A percentile compares a stretch with the other conserved stretches of the same genome.
phyloP scores from a whole-genome alignment of 1,139 yeast genomes.

The Taphrina deformans region DNA sequence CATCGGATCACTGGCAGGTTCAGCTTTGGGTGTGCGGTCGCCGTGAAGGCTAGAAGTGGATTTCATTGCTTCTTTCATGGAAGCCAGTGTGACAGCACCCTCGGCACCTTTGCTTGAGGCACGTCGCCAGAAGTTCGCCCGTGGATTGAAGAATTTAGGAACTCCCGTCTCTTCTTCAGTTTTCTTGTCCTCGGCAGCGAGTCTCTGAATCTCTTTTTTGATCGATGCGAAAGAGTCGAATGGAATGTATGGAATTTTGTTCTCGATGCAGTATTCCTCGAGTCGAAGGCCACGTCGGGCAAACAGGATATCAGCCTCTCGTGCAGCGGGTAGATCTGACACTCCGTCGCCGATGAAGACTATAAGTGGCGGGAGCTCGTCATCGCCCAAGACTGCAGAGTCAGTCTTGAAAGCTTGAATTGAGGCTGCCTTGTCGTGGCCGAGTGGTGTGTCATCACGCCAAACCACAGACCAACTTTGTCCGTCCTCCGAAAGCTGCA shows the following conservation, averaged over 20 bases:
- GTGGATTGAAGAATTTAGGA: constrained; percentile 31
- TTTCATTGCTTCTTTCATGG: constrained; percentile 33
- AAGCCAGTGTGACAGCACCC: constrained; percentile 26
- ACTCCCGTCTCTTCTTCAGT: constrained; percentile 23
- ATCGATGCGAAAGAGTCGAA: constrained; percentile 50
- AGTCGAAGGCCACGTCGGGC: constrained; percentile 50
- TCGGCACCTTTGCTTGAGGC: constrained; percentile 31
- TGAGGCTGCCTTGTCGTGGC: constrained; percentile 66
- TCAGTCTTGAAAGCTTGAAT: constrained; percentile 45
- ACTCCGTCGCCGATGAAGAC: constrained; percentile 53
- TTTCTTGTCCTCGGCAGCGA: constrained; percentile 34
- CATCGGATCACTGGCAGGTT: constrained; percentile 24
- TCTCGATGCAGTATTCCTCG: constrained; percentile 49
- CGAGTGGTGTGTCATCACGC: constrained; percentile 62
- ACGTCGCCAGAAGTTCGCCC: constrained; percentile 34
- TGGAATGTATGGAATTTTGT: constrained; percentile 50
- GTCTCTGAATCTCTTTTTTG: constrained; percentile 43
- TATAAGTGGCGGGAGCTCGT: constrained; percentile 44
- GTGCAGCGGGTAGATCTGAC: constrained; percentile 52
- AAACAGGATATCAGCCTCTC: constrained; percentile 51
- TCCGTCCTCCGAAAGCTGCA: constrained; percentile 50
- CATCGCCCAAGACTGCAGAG: constrained; percentile 33
- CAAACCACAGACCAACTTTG: constrained; percentile 60
- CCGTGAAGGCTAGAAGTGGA: constrained; percentile 24
- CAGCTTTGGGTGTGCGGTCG: constrained; percentile 23